Evolutionary conservation across 2,329 filamentous ascomycete genomes (phyloP), one percentile per base, ranked within the genome.

Genomic region (Mollisiaceae sp.): DNA sequence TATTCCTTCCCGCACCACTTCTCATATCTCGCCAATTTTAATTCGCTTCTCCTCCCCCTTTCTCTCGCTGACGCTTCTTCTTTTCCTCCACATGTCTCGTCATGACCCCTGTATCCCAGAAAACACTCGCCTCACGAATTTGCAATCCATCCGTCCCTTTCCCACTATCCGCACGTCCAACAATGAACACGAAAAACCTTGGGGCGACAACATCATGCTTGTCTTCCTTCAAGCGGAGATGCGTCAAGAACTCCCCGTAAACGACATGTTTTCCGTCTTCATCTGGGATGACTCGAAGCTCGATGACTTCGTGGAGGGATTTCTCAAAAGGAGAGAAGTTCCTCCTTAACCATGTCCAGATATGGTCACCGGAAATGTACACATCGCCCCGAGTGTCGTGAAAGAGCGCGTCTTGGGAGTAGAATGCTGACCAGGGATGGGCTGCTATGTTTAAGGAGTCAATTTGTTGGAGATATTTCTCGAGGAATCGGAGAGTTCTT

Each of bases 401-500:
- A 27, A 60, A 67, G 11, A 64, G 45, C 8, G 65, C 65, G 8
- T 64, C 43, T 15, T 59, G 57, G 12, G 62, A 27, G 58, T 65
- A 67, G 59, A 64, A 67, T 15, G 15, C 38, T 9, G 57, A 45
- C 36, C 24, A 65, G 1, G 63, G 45, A 9, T 20, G 41, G 20
- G 55, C 24, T 12, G 27, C 32, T 43, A 64, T 20, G 2, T 45
- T 11, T 12, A 65, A 39, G 22, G 58, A 39, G 27, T 69, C 65
- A 45, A 66, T 20, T 8, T n/a, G n/a, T 5, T 15, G 18, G 6
- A 58, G 35, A 54, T 65, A 69, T 47, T 55, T 60, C 50, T 67
- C 67, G 32, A 70, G 59, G 60, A 70, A 69, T 12, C 55, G 56
- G 4, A 69, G 59, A 15, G 52, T 41, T 8, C 93, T 94, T 73